Base-by-base conservation (phyloP, 1,139 yeast species). In the Yamadazyma diospyri region DNA sequence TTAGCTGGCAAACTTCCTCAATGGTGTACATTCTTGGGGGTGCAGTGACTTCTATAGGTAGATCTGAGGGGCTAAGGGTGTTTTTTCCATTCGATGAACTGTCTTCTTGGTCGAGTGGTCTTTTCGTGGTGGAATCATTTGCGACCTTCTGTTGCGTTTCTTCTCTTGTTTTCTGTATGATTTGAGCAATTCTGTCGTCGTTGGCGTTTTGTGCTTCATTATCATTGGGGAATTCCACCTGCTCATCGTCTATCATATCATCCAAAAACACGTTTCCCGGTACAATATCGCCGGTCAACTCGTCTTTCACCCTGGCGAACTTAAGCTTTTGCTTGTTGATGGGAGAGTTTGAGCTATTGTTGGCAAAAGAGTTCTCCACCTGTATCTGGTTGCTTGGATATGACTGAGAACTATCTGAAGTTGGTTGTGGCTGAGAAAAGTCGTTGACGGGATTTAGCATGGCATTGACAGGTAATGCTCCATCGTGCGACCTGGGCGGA, bases 251-350 rank as follows among this genome's bases (percentile, higher is more conserved):
- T 13, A 17, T 39, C 26, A 45, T 39, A 32, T 49, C 53, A 6
- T 38, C 41, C 2, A 39, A 38, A 25, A 30, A 46, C 12, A 36
- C 29, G 19, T 46, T 43, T 18, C 43, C 52, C 1, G 54, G 54
- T 7, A 49, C 40, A 6, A 43, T 16, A 5, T 30, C 41, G n/a
- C 34, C 33, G 5, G 10, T 16, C 6, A 36, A 18, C 17, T 28
- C 28, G 16, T 32, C 32, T 24, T 27, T 24, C 4, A 29, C 16
- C 10, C n/a, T n/a, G 5, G 5, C n/a, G 16, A 13, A 23, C n/a
- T 23, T 23, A 12, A 23, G n/a, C 12, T 10, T 23, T 23, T n/a
- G n/a, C n/a, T n/a, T n/a, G n/a, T n/a, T n/a, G n/a, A n/a, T n/a
- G 9, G 20, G 20, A 9, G 6, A 6, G 20, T 18, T 18, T 7